Base-by-base conservation (phyloP, 495 filamentous ascomycete species). In the Evernia prunastri region DNA sequence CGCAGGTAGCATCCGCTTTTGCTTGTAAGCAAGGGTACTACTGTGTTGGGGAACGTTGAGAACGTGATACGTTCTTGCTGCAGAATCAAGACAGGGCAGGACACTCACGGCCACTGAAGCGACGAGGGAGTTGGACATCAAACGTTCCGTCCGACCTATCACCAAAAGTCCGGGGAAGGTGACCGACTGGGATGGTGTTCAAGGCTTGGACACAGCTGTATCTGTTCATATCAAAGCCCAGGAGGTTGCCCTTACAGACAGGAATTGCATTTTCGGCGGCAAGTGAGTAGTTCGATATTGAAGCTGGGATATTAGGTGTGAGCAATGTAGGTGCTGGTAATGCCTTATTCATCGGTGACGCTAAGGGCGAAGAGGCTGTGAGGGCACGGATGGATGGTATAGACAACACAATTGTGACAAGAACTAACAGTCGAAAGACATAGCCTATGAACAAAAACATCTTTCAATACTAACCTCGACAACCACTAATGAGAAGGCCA, bases 171-270 rank as follows among this genome's bases (percentile, higher is more conserved):
- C 18, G 10, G 9, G 7, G 4, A 18, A 10, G 13, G 4, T 10
- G 6, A 29, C 0, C 3, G 29, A 17, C 11, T 10, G 51, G 51
- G 4, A 54, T 54, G 6, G 15, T 54, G 27, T 1, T 29, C 29
- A 13, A 54, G 51, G 51, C 51, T 33, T 54, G 51, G 15, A 54
- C 27, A 23, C 51, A 54, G 51, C 51, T 54, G 51, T 54, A 33
- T 18, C 27, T 18, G 51, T 54, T 54, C 51, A 54, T 54, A 7
- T 54, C 51, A 29, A 33, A 54, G 51, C 51, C 51, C 27, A 54
- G 29, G 15, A 54, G 51, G 17, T 10, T 20, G n/a, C 51, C 51
- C 9, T 54, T 11, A 17, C 51, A 54, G 17, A 54, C 18, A 4
- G 51, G 51, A 17, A 1, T 5, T 54, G 29, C 8, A 49, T 27